Evolutionary conservation across 441 rosid genomes (phyloP), one percentile per base, ranked within the genome.

Genomic region (Breynia disticha): DNA sequence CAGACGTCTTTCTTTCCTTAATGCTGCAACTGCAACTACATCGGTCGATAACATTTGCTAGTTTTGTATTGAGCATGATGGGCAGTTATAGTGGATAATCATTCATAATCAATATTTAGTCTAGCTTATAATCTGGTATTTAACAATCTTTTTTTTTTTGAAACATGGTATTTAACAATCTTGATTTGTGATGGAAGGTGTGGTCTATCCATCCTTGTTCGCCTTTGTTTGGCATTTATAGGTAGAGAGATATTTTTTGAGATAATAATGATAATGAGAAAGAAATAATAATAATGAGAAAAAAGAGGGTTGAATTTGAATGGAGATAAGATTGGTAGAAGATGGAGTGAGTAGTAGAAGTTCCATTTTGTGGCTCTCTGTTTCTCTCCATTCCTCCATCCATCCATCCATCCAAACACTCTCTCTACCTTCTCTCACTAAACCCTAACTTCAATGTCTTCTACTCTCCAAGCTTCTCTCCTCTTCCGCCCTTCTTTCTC

Each of bases 391-490:
- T n/a, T 20, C 32, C 55, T 8, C 2, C 43, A 5, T 48, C 42
- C 46, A 6, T 20, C 2, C 15, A 39, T 16, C 4, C 2, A 19
- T 4, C 7, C 43, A 10, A 18, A 16, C 44, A 16, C 0, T 1
- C 12, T 41, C 42, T 1, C 16, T 52, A 14, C 16, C 19, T 46
- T 4, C 47, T 43, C 48, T 17, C 37, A 37, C 50, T 53, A 79
- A 80, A 78, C 90, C 86, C 84, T 78, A 65, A 46, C 51, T 4
- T 16, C 1, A 62, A 80, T 82, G 87, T 59, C 79, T 38, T 52
- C 67, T 46, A 62, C 82, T 66, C 81, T 78, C 38, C 90, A 83
- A 76, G 86, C 86, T 59, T 73, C 81, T 35, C 77, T 81, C 54
- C 68, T 83, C 62, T 75, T 62, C 57, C 76, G 73, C 48, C 75